Evolutionary conservation across 805 yeast species (phyloP), one percentile per base, ranked within the genome.

Genomic region (Saccharomycopsis fodiens): DNA sequence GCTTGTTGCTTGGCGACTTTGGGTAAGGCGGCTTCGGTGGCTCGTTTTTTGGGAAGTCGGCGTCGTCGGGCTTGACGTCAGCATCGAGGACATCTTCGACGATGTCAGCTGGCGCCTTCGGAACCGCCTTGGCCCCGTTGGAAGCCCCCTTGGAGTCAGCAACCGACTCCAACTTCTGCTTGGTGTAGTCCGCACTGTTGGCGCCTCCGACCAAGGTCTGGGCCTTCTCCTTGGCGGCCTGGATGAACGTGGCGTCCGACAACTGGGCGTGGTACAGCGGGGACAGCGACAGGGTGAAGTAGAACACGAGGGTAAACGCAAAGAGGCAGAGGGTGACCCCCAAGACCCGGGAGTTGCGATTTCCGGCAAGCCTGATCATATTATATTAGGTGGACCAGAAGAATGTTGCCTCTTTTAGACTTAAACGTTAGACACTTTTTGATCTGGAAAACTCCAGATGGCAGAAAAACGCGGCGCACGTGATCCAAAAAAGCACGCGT

Each of bases 21-120:
- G 53, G 52, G 22, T 48, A 50, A 27, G 51, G 51, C 30, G 53
- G 47, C 10, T 43, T 44, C 21, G 45, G 46, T 2, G 48, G 43
- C 21, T 25, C 45, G 12, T 42, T 39, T 4, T 12, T 23, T 27
- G 19, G 40, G n/a, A n/a, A 12, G 3, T 23, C 13, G 15, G 50
- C 29, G 8, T 35, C 10, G 35, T 23, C 50, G 15, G 30, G 21
- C 6, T 10, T 39, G 17, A 39, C 39, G 23, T 30, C 31, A 30
- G 23, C 35, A 6, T 21, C 23, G 17, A 12, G 20, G n/a, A 22
- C n/a, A 23, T 35, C 35, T 12, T 8, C 39, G 3, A 42, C 15
- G 3, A 42, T 29, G 17, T 32, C 36, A 15, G 36, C 36, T 32
- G 36, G 7, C 10, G 36, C 8, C 8, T 15, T 10, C 8, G 36